Conservation (phyloP, 1,284 basidiomycete genomes). For the Xanthoconium separans region DNA sequence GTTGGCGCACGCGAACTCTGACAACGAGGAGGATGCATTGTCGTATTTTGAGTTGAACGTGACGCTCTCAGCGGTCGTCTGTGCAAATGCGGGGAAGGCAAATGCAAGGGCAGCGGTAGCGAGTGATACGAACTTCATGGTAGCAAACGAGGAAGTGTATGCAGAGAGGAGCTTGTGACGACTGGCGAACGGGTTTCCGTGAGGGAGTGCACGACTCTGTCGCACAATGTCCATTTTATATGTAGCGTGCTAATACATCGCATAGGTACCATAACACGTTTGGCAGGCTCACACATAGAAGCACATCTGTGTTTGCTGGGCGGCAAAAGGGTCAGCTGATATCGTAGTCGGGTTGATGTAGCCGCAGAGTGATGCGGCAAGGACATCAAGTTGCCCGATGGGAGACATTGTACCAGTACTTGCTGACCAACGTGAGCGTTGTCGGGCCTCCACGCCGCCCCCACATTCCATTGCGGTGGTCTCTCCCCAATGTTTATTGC, state of each 20-base stretch:
- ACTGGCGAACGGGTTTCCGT: neutral
- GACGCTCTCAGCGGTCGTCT: constrained; percentile 8
- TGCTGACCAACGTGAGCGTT: neutral
- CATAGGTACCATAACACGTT: too few species aligned
- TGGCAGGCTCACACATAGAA: constrained; percentile 1
- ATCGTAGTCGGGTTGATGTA: neutral
- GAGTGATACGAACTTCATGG: constrained; percentile 29
- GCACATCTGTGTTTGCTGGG: neutral
- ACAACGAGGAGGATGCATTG: constrained; percentile 33
- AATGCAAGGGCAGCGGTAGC: constrained; percentile 10
- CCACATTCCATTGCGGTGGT: neutral
- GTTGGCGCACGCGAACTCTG: constrained; percentile 48
- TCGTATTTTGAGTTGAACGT: constrained; percentile 42
- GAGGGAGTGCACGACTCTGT: neutral
- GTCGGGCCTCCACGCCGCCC: neutral
- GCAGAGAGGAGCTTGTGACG: neutral
- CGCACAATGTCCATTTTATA: constrained; percentile 15
- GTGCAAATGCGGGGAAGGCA: constrained; percentile 19
- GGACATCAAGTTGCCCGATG: too few species aligned
- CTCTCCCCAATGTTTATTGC: too few species aligned
- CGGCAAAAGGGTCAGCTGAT: constrained; percentile 11
- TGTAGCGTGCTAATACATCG: neutral
- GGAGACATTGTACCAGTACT: neutral
- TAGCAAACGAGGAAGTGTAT: neutral
- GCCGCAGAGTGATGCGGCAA: neutral